Base-by-base conservation (phyloP, 2,329 filamentous ascomycete genomes). In the Fusarium zealandicum region DNA sequence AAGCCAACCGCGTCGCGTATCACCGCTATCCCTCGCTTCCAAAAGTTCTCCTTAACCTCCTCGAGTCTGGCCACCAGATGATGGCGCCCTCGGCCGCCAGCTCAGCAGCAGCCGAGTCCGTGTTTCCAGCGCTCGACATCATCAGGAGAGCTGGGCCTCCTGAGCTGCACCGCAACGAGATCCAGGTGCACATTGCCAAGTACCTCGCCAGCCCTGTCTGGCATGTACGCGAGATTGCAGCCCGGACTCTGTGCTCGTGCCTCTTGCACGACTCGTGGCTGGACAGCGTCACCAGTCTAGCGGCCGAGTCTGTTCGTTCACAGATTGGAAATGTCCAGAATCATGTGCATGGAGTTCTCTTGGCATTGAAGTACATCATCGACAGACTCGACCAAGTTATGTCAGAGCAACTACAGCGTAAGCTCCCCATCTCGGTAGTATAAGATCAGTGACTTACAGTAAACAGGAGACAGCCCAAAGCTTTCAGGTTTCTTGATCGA, bases 101-200 rank as follows among this genome's bases (percentile, higher is more conserved):
- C 17, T 68, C 71, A 3, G 71, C 73, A 6, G 75, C 81, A 1
- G 82, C 85, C 6, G 89, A 93, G 72, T 88, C 87, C 0, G 89
- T 93, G 3, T 93, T 95, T 66, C 90, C 91, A 0, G 90, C 89
- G 1, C 76, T 96, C n/a, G 90, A 93, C 63, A 89, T 96, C 30
- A 81, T 95, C 42, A 85, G 90, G 41, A 83, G 90, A 45, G 87
- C 88, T 10, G 84, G 85, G 0, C 85, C 90, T 1, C 89, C 90
- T 0, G 78, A 82, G 18, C 70, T 78, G 3, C 73, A 83, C 52
- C 77, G 81, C 2, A 73, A 78, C 1, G 78, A 82, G 39, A 81
- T 92, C 5, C 80, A 83, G 62, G 65, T 72, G 3, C 78, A 83
- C 39, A 84, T 93, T 7, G 72, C 81, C 6, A 78, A 77, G 35